Conservation (phyloP, 495 filamentous ascomycete genomes). For the Hypoxylon lienhwacheense region DNA sequence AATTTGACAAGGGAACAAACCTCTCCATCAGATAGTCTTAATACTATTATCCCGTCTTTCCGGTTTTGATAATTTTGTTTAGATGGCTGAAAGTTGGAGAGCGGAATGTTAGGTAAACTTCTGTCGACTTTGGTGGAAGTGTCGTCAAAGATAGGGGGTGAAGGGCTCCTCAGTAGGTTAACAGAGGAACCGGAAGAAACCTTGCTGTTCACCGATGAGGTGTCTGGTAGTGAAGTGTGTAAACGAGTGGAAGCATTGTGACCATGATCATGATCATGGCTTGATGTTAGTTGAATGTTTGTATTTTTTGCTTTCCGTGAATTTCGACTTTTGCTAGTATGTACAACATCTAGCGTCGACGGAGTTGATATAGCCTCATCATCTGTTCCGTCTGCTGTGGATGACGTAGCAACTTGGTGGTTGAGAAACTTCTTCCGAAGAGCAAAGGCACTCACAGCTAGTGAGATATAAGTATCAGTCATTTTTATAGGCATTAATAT, state of each 20-base stretch:
- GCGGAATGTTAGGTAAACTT: slow-evolving; percentile 25
- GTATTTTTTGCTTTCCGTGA: slow-evolving; percentile 11
- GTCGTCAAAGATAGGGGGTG: slow-evolving; percentile 24
- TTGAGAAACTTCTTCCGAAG: slow-evolving; percentile 48
- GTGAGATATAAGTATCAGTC: slow-evolving; percentile 9
- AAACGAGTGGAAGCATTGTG: too few relatives aligned
- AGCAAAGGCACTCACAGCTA: slow-evolving; percentile 56
- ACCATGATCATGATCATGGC: slow-evolving; percentile 13
- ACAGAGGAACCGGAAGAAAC: not conserved
- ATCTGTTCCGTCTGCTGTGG: not conserved
- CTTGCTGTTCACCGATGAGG: not conserved
- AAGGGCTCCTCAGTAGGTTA: slow-evolving; percentile 14
- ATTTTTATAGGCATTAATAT: not conserved
- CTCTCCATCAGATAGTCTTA: slow-evolving; percentile 51
- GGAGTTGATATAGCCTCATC: slow-evolving; percentile 1
- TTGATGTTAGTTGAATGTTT: slow-evolving; percentile 4
- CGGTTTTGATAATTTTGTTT: slow-evolving; percentile 47
- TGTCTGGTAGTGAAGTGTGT: not conserved
- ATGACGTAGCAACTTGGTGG: slow-evolving; percentile 14
- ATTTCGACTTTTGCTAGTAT: slow-evolving; percentile 3
- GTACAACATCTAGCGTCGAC: not conserved
- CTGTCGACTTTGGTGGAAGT: slow-evolving; percentile 12
- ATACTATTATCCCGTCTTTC: slow-evolving; percentile 38
- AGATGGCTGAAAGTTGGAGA: slow-evolving; percentile 50
- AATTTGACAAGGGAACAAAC: slow-evolving; percentile 31